Evolutionary conservation across 129 eudicot species (phyloP), one percentile per base, ranked within the genome.

Genomic region (Erigeron canadensis): DNA sequence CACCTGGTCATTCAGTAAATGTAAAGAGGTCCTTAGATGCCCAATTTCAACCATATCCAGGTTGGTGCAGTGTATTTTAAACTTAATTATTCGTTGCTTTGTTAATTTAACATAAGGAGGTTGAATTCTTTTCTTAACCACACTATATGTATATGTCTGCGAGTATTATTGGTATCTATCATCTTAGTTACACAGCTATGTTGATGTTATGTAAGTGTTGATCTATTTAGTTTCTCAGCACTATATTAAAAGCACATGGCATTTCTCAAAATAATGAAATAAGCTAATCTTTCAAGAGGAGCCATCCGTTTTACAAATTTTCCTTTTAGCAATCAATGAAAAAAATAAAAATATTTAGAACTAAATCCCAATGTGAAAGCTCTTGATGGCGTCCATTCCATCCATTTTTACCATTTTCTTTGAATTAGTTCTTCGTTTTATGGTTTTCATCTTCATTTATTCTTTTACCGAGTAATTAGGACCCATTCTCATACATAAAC

Each of bases 21-120:
- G 47, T 54, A 53, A 89, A 87, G 72, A 81, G 81, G 84, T 47
- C 84, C 17, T 88, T 82, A 41, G 90, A 89, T 51, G 83, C 81
- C 57, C 90, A 79, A 73, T 77, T 68, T 67, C 84, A 76, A 70
- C 70, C 80, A 9, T 53, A 71, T 75, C 50, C 84, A 87, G 98
- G 98, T 93, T 48, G 61, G 81, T 47, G 34, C 40, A 39, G 6
- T 42, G 11, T 39, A 34, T 18, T 76, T 50, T 34, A 13, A 61
- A 61, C 28, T 28, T 28, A 28, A 28, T 28, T 28, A 1, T 28
- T 28, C 34, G 34, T 1, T 28, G 34, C 34, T 28, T 28, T 28
- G 34, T 28, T 28, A 28, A 28, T 28, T 1, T 28, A 28, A 28
- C 34, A 28, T 28, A 28, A 28, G 34, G 34, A 28, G 34, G 0